Conservation (phyloP, 345 rosid genomes). For the Brassica napus region Da-Ae NC_063440.1:18932001-18932500, state of each 20-base stretch:
- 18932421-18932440: not conserved
- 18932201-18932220: too few relatives aligned
- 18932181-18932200: too few relatives aligned
- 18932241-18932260: too few relatives aligned
- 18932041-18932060: constrained; percentile 3
- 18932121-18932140: not conserved
- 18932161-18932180: not conserved
- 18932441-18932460: not conserved
- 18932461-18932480: not conserved
- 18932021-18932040: constrained; percentile 25
- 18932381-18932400: not conserved
- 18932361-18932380: constrained; percentile 24
- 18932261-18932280: too few relatives aligned
- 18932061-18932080: constrained; percentile 2
- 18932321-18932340: not conserved
- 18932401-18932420: constrained; percentile 11
- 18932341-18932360: constrained; percentile 16
- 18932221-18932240: too few relatives aligned
- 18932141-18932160: not conserved
- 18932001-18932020: constrained; percentile 35
- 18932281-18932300: too few relatives aligned
- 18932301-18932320: not conserved
- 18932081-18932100: not conserved
- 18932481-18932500: not conserved
- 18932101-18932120: not conserved